Base-by-base conservation (phyloP, 805 yeast genomes). In the Metschnikowia koreensis region DNA sequence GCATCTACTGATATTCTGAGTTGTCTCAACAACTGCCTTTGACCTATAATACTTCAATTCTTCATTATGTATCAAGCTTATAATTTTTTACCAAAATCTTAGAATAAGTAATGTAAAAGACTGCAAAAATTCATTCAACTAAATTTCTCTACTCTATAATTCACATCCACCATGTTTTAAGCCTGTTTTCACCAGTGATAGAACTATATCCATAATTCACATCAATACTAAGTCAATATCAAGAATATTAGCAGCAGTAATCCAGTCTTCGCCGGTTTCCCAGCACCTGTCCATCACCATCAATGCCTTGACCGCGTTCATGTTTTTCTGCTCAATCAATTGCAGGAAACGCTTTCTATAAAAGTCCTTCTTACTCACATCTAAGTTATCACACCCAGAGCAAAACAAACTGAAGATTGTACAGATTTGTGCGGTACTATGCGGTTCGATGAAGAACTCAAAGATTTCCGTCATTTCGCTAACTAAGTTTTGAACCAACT, bases 341-440 rank as follows among this genome's bases (percentile, higher is more conserved):
- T 62, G 65, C 5, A 63, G 55, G 58, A 83, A 69, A 38, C 84
- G 67, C 11, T 62, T 58, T 26, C 65, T 53, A 54, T 75, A 77
- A 27, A 73, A 66, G n/a, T 61, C 57, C 31, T 81, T 62, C 49
- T 66, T 59, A 1, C 57, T 57, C 0, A 64, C 63, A 50, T 79
- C 74, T 12, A 69, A 55, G 7, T 79, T 73, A 56, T 84, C 89
- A 63, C 86, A 81, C 16, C 81, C 89, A 22, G 83, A 81, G 29
- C 83, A 73, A 55, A 83, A 81, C 4, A 77, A 66, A 16, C 84
- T 81, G 51, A 83, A 79, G 6, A 81, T 70, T 46, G 82, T 66
- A 60, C 87, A 81, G 5, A 81, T 67, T 51, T 82, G 84, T 6
- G 82, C 81, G 0, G 82, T 74, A 2, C 81, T 68, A 9, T 73